A percentile compares a stretch with the other conserved stretches of the same genome.
These are phyloP conservation scores for Penicillium subrubescens DNA, from an alignment of 495 filamentous ascomycete species.

Conservation along the genomic window DNA sequence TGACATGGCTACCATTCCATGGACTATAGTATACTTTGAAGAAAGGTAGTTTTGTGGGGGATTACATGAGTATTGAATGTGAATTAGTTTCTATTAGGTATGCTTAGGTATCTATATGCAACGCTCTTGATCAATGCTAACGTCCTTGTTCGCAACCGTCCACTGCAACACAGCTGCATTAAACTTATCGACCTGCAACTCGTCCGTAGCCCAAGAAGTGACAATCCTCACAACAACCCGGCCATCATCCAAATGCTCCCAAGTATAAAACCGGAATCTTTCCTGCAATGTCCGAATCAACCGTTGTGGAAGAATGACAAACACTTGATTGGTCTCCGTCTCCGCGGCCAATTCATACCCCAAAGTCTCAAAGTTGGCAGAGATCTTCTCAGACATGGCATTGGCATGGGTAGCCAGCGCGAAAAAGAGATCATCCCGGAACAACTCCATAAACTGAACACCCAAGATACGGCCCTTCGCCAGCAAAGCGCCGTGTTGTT, in stretches of 20 bases:
- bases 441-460: conserved; percentile 48
- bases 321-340: conserved; percentile 44
- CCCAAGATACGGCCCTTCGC: conserved; percentile 47
- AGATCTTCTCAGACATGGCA: conserved; percentile 40
- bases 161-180: conserved; percentile 36
- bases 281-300: conserved; percentile 29
- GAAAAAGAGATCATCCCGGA: conserved; percentile 42
- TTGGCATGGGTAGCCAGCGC: conserved; percentile 44
- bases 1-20: neutral
- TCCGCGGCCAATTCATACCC: conserved; percentile 34
- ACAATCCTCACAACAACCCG: conserved; percentile 34
- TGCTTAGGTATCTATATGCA: conserved; percentile 8
- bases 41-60: neutral
- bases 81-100: conserved; percentile 9
- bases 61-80: neutral
- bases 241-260: conserved; percentile 35
- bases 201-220: conserved; percentile 44
- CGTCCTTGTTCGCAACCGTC: conserved; percentile 18
- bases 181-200: conserved; percentile 36
- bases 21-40: neutral
- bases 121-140: neutral
- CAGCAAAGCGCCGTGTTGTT: conserved; percentile 47
- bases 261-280: conserved; percentile 38
- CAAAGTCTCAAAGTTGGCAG: conserved; percentile 29
- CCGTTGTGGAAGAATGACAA: conserved; percentile 30